These are phyloP conservation scores for Hermanozyma aechmeae DNA, from an alignment of 805 yeast genomes.

Conservation along the genomic window DNA sequence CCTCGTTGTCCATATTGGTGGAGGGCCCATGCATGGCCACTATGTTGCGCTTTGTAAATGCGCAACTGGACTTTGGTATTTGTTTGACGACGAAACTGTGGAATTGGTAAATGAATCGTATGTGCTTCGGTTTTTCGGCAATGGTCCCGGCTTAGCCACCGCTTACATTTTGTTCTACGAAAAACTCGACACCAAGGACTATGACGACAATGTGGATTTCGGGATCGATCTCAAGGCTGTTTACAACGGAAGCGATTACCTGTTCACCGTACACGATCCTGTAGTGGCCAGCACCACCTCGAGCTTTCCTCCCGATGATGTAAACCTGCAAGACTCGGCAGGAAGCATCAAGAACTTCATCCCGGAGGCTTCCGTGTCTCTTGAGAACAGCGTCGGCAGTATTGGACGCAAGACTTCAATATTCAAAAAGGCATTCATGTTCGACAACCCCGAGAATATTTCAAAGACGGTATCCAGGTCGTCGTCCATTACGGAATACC, in stretches of 20 bases:
- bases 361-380: not conserved
- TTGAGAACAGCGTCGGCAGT: slow-evolving; percentile 1
- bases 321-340: not conserved
- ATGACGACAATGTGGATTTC: slow-evolving; percentile 23
- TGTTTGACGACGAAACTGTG: slow-evolving; percentile 93
- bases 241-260: slow-evolving; percentile 42
- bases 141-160: slow-evolving; percentile 77
- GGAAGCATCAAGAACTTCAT: not conserved
- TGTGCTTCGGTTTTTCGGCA: slow-evolving; percentile 82
- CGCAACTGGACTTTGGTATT: slow-evolving; percentile 72
- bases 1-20: slow-evolving; percentile 90
- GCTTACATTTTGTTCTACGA: slow-evolving; percentile 86
- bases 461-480: slow-evolving; percentile 6
- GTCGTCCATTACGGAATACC: slow-evolving; percentile 3
- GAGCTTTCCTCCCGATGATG: too few relatives aligned
- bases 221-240: slow-evolving; percentile 70
- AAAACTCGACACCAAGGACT: slow-evolving; percentile 29
- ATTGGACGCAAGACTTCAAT: slow-evolving; percentile 9
- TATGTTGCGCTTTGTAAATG: slow-evolving; percentile 83
- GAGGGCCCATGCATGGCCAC: slow-evolving; percentile 97
- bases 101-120: slow-evolving; percentile 78
- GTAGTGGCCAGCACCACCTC: too few relatives aligned
- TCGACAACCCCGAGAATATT: slow-evolving; percentile 9
- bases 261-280: too few relatives aligned
- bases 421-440: slow-evolving; percentile 24